phyloP scores from a whole-genome alignment of 2,329 filamentous ascomycete genomes.

The Fusarium sp. region DNA sequence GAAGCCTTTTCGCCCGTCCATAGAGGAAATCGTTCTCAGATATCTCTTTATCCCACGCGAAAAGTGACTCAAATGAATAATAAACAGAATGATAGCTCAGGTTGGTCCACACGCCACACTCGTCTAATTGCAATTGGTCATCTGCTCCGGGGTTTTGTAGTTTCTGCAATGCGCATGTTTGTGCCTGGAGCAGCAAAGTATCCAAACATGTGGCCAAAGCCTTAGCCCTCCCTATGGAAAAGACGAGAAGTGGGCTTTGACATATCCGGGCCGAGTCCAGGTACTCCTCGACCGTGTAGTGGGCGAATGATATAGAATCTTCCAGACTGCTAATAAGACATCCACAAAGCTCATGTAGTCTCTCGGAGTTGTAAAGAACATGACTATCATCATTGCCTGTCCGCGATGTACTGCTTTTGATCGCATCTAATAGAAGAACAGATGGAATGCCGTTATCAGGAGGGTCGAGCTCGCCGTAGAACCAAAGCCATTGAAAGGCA shows the following conservation, averaged over 20 bases:
- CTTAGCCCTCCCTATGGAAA: accelerated
- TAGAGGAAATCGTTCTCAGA: neutral
- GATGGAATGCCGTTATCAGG: accelerated
- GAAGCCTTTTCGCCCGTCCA: accelerated
- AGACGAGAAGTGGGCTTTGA: accelerated
- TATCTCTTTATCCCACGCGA: accelerated
- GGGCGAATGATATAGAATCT: neutral
- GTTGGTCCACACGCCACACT: accelerated
- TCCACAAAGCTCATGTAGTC: neutral
- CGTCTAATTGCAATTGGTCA: accelerated
- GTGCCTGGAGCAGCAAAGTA: accelerated
- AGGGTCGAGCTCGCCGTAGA: accelerated
- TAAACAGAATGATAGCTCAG: accelerated
- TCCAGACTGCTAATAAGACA: neutral
- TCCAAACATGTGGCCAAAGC: accelerated
- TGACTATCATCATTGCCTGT: accelerated
- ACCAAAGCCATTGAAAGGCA: neutral
- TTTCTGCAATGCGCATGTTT: accelerated
- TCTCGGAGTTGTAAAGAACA: neutral
- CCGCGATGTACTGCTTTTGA: accelerated
- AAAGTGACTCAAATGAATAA: accelerated
- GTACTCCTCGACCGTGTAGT: neutral
- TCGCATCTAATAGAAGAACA: accelerated
- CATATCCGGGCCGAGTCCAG: accelerated
- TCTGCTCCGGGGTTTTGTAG: accelerated